Base-by-base conservation (phyloP, 1,139 yeast genomes). In the Saccharomyces hybrid region DNA sequence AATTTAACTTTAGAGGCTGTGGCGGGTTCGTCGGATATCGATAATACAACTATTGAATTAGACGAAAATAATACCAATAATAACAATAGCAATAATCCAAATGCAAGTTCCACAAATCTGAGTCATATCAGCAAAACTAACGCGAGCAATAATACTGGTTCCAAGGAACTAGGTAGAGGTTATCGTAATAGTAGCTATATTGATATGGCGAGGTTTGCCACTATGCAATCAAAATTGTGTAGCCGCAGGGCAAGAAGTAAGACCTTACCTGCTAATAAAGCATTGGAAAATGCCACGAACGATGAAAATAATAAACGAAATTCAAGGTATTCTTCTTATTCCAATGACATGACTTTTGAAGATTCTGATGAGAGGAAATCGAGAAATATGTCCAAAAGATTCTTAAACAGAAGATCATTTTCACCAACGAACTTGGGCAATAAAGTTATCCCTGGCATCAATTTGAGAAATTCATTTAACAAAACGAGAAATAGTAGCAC, bases 1-100 rank as follows among this genome's bases (percentile, higher is more conserved):
- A 82, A 82, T 56, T 73, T 89, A 52, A 76, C 85, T 0, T 71
- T 89, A 16, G 84, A 81, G 51, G 79, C 80, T 46, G 75, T 84
- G 53, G 81, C 44, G 47, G 59, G 50, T 23, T 47, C 58, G 3
- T 48, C 59, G 3, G 51, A 51, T 27, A 48, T 58, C 4, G 59
- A 54, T 25, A 55, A 55, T 14, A 46, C 50, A 38, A 38, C 23
- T 5, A 2, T 38, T 8, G 42, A 48, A 46, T 53, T 44, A 20
- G 53, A 48, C 28, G 41, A 31, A 28, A 26, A 38, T 25, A 38
- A 49, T 13, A 48, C 50, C 41, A 47, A 44, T 51, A 38, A 14
- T 20, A 20, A 23, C 13, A 41, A 20, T 20, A 20, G 27, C 25
- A 47, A 42, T 14, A 47, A 28, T 25, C 44, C 44, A 20, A 46